Evolutionary conservation across 768 basidiomycete genomes (phyloP).

Genomic region (Calocybe indica): DNA sequence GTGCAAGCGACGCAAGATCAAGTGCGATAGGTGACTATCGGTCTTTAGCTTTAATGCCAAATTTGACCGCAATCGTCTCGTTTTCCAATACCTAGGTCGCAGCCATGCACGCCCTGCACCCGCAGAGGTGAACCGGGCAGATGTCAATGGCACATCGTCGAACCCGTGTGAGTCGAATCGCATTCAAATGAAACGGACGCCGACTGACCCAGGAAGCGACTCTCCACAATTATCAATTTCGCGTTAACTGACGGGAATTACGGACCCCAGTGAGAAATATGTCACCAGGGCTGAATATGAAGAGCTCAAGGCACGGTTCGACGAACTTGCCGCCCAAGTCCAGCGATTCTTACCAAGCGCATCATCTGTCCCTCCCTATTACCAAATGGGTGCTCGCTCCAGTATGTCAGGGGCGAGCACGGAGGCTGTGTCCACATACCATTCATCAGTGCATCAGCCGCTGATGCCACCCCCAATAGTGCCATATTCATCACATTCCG

Average conservation of each 20-base stretch:
- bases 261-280: slow-evolving; percentile 61
- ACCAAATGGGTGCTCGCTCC: slow-evolving; percentile 24
- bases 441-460: slow-evolving; percentile 23
- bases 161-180: slow-evolving; percentile 60
- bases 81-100: slow-evolving; percentile 39
- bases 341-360: slow-evolving; percentile 31
- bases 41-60: slow-evolving; percentile 8
- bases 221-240: slow-evolving; percentile 10
- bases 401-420: slow-evolving; percentile 21
- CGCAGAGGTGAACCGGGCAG: slow-evolving; percentile 75
- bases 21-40: slow-evolving; percentile 66
- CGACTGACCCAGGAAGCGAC: background rate
- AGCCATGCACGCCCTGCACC: slow-evolving; percentile 78
- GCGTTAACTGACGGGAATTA: slow-evolving; percentile 7
- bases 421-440: slow-evolving; percentile 26
- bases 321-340: slow-evolving; percentile 53
- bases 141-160: slow-evolving; percentile 81
- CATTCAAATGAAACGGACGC: background rate
- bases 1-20: slow-evolving; percentile 84
- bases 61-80: slow-evolving; percentile 14
- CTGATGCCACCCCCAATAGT: slow-evolving; percentile 24
- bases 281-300: slow-evolving; percentile 75
- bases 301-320: slow-evolving; percentile 61
- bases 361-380: slow-evolving; percentile 18
- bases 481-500: no score